These are phyloP conservation scores for Ogataea trehaloabstinens DNA, from an alignment of 805 yeast genomes.

Conservation along the genomic window DNA sequence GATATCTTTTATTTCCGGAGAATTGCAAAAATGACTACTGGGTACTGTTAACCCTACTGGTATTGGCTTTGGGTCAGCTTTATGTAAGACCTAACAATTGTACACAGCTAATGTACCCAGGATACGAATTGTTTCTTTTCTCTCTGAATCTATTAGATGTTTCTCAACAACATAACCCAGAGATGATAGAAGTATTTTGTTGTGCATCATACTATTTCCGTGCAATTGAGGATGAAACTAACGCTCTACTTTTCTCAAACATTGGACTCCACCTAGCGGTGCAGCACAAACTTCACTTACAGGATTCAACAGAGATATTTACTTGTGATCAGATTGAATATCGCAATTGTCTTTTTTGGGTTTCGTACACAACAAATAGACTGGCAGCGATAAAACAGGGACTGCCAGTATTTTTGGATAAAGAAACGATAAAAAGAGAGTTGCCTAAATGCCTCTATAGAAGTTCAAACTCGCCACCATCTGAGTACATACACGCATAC, in stretches of 20 bases:
- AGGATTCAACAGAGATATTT: background rate
- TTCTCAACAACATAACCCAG: constrained; percentile 2
- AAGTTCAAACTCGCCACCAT: constrained; percentile 1
- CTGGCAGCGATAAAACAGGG: constrained; percentile 5
- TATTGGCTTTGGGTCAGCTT: constrained; percentile 6
- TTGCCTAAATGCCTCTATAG: background rate
- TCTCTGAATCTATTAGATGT: constrained; percentile 1
- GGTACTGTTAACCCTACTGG: constrained; percentile 4
- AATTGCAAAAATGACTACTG: constrained; percentile 1
- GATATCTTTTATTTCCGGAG: constrained; percentile 1
- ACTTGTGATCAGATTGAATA: constrained; percentile 1
- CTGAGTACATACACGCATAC: constrained; percentile 1
- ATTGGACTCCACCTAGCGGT: constrained; percentile 2
- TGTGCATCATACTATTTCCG: constrained; percentile 5
- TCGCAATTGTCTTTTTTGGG: constrained; percentile 3
- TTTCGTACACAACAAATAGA: constrained; percentile 3
- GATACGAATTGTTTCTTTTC: constrained; percentile 3
- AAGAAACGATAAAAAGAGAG: constrained; percentile 1
- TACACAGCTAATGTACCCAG: constrained; percentile 1
- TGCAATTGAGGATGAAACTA: constrained; percentile 5
- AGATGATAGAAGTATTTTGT: constrained; percentile 3
- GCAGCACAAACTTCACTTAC: constrained; percentile 1
- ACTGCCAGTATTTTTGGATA: constrained; percentile 4
- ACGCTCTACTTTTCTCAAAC: constrained; percentile 5
- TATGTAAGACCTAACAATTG: background rate